phyloP scores from a whole-genome alignment of 2,329 filamentous ascomycete genomes.

The Capronia coronata region DNA sequence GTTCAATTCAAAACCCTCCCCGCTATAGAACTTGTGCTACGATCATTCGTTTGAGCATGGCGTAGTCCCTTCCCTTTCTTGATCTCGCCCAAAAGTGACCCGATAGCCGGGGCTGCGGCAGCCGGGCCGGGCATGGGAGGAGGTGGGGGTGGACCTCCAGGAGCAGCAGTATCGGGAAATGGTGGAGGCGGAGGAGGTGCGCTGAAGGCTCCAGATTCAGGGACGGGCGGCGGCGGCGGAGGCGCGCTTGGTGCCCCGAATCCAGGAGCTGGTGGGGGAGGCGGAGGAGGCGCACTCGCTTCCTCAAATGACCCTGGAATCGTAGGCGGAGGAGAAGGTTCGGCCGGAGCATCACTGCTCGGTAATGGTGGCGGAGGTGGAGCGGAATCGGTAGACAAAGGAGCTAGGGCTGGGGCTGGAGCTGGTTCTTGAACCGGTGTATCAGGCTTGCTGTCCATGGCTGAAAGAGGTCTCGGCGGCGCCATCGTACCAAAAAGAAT shows the following conservation, averaged over 20 bases:
- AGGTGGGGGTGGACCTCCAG: slow-evolving; percentile 35
- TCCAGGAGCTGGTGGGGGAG: slow-evolving; percentile 36
- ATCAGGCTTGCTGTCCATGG: slow-evolving; percentile 49
- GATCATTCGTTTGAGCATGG: slow-evolving; percentile 87
- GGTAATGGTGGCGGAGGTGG: slow-evolving; percentile 30
- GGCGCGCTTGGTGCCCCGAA: slow-evolving; percentile 36
- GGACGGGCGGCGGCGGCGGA: slow-evolving; percentile 34
- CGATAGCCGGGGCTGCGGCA: slow-evolving; percentile 39
- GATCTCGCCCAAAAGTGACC: slow-evolving; percentile 73
- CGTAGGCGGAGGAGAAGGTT: slow-evolving; percentile 32
- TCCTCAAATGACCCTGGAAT: slow-evolving; percentile 33
- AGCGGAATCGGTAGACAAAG: slow-evolving; percentile 34
- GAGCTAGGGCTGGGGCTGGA: slow-evolving; percentile 48
- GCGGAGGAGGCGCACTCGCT: slow-evolving; percentile 44
- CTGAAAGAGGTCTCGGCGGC: slow-evolving; percentile 79
- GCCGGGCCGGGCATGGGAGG: slow-evolving; percentile 35
- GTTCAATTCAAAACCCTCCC: slow-evolving; percentile 60
- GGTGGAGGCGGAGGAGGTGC: slow-evolving; percentile 43
- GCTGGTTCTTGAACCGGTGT: slow-evolving; percentile 44
- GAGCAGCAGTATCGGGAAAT: slow-evolving; percentile 35
- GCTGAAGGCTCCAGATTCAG: slow-evolving; percentile 36
- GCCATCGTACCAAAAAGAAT: slow-evolving; percentile 97
- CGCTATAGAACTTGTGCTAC: slow-evolving; percentile 63
- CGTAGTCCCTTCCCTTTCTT: slow-evolving; percentile 69
- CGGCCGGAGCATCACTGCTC: slow-evolving; percentile 29